Evolutionary conservation across 208 protist species (phyloP), one percentile per base, ranked within the genome.

Genomic region (Endotrypanum monterogeii): DNA sequence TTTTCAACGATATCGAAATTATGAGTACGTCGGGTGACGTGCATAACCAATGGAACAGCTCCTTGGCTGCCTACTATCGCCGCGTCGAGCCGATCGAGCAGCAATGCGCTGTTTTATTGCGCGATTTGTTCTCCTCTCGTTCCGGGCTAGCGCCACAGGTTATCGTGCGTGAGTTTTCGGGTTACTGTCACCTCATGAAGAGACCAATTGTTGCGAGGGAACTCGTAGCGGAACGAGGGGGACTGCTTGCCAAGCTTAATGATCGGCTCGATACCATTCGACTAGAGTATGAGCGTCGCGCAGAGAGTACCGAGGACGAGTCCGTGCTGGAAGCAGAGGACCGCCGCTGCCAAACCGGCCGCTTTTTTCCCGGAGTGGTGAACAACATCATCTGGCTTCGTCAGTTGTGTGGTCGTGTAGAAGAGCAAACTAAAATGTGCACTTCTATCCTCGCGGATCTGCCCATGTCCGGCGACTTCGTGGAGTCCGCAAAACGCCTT

Each of bases 351-450:
- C 94, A 98, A 67, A 86, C 94, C 12, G 93, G 94, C 11, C 90
- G 94, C 41, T 96, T 95, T 73, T 91, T 98, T 80, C 94, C 94
- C 1, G 93, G 87, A 44, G 91, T 98, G 18, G 92, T 96, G 65
- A 98, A 98, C 82, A 94, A 93, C 74, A 89, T 97, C 73, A 90
- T 97, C 62, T 98, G 93, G 92, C 84, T 97, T 7, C 90, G 95
- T 30, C 95, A 97, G 83, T 79, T 97, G 11, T 81, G 88, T 25
- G 82, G 88, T 32, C 76, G 83, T 20, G 84, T 95, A 28, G 87
- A 95, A 73, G 84, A 96, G 65, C 95, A 95, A 86, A 83, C 89
- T 39, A 25, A 82, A 12, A 93, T 96, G 84, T 94, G 90, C 76
- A 80, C 79, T 23, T 82, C 89, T 18, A 86, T 96, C 35, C 83